These are phyloP conservation scores for Phanerodontia chrysosporium DNA, from an alignment of 768 basidiomycete species.

Conservation along the genomic window DNA sequence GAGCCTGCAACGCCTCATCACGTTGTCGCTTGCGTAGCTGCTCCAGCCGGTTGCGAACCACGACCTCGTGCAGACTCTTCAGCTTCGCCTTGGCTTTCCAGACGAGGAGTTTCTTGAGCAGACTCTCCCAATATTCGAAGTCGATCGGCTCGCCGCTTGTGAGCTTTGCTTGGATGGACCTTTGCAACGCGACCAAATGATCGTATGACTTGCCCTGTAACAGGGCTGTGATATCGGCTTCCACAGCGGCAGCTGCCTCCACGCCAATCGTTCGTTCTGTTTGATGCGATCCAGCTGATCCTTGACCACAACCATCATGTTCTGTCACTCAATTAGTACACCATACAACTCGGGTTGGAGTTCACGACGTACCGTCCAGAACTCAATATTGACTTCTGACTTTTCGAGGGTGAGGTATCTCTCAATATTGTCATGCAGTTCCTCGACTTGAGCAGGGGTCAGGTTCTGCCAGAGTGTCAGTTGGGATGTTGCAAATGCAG, in stretches of 20 bases:
- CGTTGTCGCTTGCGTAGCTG: constrained; percentile 94
- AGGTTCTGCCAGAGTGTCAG: constrained; percentile 55
- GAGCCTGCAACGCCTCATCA: constrained; percentile 91
- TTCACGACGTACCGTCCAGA: constrained; percentile 77
- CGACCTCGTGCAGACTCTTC: constrained; percentile 89
- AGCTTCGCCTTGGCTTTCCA: constrained; percentile 98
- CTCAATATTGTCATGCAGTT: constrained; percentile 92
- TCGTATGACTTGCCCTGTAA: constrained; percentile 85
- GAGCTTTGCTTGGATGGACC: constrained; percentile 83
- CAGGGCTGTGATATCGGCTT: constrained; percentile 76
- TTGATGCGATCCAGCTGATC: constrained; percentile 80
- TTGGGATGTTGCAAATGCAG: not conserved
- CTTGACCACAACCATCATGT: constrained; percentile 97
- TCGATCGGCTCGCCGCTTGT: constrained; percentile 92
- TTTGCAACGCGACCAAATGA: constrained; percentile 78
- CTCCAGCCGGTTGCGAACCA: constrained; percentile 92
- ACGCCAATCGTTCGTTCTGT: constrained; percentile 55
- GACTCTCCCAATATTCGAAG: constrained; percentile 94
- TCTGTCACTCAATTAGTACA: constrained; percentile 38
- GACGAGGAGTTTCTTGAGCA: constrained; percentile 88
- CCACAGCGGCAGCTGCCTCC: constrained; percentile 77
- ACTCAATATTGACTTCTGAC: constrained; percentile 83
- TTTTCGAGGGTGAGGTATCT: constrained; percentile 86
- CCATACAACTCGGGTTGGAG: constrained; percentile 1
- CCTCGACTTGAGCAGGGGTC: constrained; percentile 81